These are phyloP conservation scores for Chalciporus pseudorubinellus DNA, from an alignment of 768 basidiomycete genomes.

Conservation along the genomic window DNA sequence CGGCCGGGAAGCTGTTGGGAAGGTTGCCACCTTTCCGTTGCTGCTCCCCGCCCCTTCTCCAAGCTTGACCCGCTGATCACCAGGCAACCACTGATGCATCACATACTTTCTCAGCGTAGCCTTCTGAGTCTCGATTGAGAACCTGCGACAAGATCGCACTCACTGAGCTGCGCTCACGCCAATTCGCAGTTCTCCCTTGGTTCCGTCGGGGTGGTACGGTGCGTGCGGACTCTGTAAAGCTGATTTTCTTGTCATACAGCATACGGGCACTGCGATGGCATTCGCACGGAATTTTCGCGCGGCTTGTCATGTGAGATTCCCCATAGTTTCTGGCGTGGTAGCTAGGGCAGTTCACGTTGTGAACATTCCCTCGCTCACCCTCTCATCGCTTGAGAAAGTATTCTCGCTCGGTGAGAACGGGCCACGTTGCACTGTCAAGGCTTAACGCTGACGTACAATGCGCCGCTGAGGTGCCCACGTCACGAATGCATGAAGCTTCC, in stretches of 20 bases:
- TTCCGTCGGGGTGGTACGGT: conserved; percentile 13
- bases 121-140: background rate
- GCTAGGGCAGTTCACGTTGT: background rate
- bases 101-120: conserved; percentile 11
- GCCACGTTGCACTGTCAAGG: conserved; percentile 13
- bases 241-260: conserved; percentile 2
- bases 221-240: conserved; percentile 2
- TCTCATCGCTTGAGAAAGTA: conserved; percentile 1
- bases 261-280: background rate
- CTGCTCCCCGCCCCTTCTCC: conserved; percentile 22
- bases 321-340: background rate
- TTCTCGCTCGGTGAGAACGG: conserved; percentile 18
- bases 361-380: background rate
- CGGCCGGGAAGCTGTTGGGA: conserved; percentile 10
- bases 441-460: conserved; percentile 2
- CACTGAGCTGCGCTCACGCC: conserved; percentile 9
- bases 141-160: conserved; percentile 28
- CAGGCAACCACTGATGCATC: conserved; percentile 31
- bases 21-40: conserved; percentile 17
- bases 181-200: conserved; percentile 12
- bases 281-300: background rate
- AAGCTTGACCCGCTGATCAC: conserved; percentile 31
- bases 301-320: background rate
- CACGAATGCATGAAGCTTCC: too few relatives aligned
- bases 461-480: too few relatives aligned